These are phyloP conservation scores for Stereocaulon alpinum DNA, from an alignment of 495 filamentous ascomycete species.

Conservation along the genomic window DNA sequence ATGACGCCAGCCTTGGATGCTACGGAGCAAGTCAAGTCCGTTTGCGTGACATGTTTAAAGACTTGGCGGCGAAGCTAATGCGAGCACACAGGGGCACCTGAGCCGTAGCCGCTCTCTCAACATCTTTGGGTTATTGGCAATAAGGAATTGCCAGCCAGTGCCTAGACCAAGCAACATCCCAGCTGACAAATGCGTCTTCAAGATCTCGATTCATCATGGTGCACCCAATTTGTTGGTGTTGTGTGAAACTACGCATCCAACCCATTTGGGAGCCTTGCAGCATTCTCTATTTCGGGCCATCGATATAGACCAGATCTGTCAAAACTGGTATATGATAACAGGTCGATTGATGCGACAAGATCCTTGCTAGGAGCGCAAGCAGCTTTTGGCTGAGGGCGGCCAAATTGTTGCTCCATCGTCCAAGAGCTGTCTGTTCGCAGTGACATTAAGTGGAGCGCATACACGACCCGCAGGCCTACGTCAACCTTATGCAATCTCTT, in stretches of 20 bases:
- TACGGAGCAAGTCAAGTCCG: not conserved
- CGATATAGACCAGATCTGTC: no score
- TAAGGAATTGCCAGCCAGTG: no score
- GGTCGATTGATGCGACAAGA: not conserved
- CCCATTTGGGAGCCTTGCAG: no score
- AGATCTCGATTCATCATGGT: no score
- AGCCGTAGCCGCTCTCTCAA: not conserved
- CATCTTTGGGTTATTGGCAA: not conserved
- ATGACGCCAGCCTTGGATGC: not conserved
- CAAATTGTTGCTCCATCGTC: not conserved
- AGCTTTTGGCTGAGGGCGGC: constrained; percentile 1
- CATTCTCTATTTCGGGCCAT: no score
- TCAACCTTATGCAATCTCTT: constrained; percentile 3
- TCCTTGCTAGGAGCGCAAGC: not conserved
- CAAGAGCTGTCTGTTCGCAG: not conserved
- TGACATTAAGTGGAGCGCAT: not conserved
- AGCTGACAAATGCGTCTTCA: no score
- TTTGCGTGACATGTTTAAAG: not conserved
- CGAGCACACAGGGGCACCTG: not conserved
- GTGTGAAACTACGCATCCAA: no score
- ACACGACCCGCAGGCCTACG: not conserved
- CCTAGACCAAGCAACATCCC: no score
- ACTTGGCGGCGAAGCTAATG: not conserved
- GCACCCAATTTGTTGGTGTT: no score
- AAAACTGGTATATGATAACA: not conserved